Base-by-base conservation (phyloP, 192 early-diverging fungal species). In the Coemansia sp. region DNA sequence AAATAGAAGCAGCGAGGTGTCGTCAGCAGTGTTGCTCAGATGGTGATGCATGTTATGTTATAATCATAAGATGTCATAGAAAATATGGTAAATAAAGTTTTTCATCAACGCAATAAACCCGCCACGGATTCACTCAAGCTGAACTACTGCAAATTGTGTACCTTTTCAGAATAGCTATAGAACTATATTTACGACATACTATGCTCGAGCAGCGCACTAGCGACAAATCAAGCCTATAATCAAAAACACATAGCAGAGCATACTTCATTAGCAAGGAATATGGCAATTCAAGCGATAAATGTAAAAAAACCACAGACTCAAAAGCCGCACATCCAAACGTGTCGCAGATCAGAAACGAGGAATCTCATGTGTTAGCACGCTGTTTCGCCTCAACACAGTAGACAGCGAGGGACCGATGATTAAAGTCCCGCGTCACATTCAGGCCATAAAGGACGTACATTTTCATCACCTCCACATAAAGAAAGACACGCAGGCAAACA, bases 371-470 rank as follows among this genome's bases (percentile, higher is more conserved):
- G 63, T 70, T 45, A 77, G 70, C 62, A 77, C 70, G 67, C 49
- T 72, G 58, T 51, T 70, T 76, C 11, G 68, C 66, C 57, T 81
- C 79, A 63, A 81, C 79, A 81, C 63, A 81, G 62, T 59, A 76
- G 79, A 76, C 79, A 81, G 79, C 79, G 79, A 81, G 74, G 79
- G 79, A 81, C 64, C 63, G 68, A 79, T 67, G 70, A 75, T 75
- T 67, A 74, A 71, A 64, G 50, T 81, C 79, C 79, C 74, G 79
- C 79, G 79, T 76, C 79, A 66, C 65, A 81, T 81, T 81, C 79
- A 76, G 74, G 67, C 43, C 51, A 54, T 68, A 69, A 45, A 64
- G 57, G 57, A 57, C 56, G 78, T 68, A 75, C 73, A 70, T 67
- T 72, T 70, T 81, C 78, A 81, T 81, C 78, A 81, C 62, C 73